phyloP scores from a whole-genome alignment of 2,329 filamentous ascomycete species.

The Cyphellophora europaea region DNA sequence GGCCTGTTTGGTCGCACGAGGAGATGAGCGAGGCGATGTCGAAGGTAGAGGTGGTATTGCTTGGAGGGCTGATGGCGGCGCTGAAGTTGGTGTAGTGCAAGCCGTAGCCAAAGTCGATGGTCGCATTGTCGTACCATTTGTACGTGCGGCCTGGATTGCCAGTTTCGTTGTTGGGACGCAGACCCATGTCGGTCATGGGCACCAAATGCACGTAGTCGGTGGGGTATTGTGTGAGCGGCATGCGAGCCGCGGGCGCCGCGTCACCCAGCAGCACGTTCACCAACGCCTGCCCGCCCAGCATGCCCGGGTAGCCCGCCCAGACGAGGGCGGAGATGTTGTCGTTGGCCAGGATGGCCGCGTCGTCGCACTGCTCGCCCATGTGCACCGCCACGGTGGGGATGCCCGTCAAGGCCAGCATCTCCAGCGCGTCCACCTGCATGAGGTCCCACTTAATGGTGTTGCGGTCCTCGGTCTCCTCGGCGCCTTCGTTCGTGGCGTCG shows the following conservation, averaged over 20 bases:
- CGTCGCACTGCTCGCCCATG: constrained; percentile 34
- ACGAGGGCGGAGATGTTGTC: constrained; percentile 29
- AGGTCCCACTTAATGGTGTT: constrained; percentile 31
- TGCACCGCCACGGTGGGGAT: constrained; percentile 33
- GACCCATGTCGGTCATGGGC: constrained; percentile 29
- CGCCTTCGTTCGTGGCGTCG: constrained; percentile 31
- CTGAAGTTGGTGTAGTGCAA: constrained; percentile 35
- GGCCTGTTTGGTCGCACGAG: constrained; percentile 14
- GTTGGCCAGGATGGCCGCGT: constrained; percentile 27
- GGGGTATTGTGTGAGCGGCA: constrained; percentile 30
- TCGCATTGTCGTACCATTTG: constrained; percentile 31
- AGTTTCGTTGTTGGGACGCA: constrained; percentile 24
- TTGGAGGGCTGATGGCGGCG: constrained; percentile 10
- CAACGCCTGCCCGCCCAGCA: constrained; percentile 31
- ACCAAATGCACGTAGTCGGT: constrained; percentile 32
- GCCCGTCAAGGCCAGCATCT: constrained; percentile 23
- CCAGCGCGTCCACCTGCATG: constrained; percentile 31
- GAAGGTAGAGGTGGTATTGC: constrained; percentile 13
- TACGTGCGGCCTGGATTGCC: constrained; percentile 33
- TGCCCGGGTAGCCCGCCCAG: constrained; percentile 35
- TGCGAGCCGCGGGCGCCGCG: constrained; percentile 27
- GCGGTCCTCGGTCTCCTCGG: constrained; percentile 32
- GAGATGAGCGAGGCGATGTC: constrained; percentile 27
- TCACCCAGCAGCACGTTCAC: constrained; percentile 32
- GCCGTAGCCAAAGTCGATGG: constrained; percentile 33